Percentiles rank a stretch among this genome's conserved stretches.
Conservation (phyloP, 371 early-diverging fungal genomes). For the Mucor velutinosus region DNA sequence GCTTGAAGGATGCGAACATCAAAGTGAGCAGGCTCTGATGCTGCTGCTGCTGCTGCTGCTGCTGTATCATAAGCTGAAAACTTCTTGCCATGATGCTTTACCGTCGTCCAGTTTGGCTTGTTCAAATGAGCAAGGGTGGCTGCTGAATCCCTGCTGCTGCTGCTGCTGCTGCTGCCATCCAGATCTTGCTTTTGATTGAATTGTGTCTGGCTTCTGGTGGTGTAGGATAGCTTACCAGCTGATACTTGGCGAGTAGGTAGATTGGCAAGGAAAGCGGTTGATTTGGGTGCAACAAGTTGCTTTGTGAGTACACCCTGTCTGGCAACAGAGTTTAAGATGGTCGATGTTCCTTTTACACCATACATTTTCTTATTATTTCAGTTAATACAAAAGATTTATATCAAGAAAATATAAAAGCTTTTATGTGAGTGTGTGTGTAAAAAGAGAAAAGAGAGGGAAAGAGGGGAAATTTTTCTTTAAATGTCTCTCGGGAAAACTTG, state of each 20-base stretch:
- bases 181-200: conserved; percentile 28
- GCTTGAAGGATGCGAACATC: conserved; percentile 37
- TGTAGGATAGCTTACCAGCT: conserved; percentile 45
- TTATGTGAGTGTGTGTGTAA: background rate
- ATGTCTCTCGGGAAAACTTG: background rate
- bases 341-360: conserved; percentile 50
- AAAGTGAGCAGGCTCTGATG: conserved; percentile 21
- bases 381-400: conserved; percentile 6
- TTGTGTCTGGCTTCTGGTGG: conserved; percentile 39
- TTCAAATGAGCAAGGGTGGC: conserved; percentile 11
- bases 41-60: background rate
- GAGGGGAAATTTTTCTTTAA: background rate
- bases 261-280: conserved; percentile 41
- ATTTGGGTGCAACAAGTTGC: conserved; percentile 42
- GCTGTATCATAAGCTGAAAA: background rate
- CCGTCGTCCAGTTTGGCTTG: conserved; percentile 5
- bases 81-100: background rate
- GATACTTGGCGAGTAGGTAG: conserved; percentile 47
- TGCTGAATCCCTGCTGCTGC: conserved; percentile 16
- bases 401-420: background rate
- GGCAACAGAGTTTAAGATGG: conserved; percentile 42
- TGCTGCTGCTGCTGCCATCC: conserved; percentile 19
- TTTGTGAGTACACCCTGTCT: conserved; percentile 50
- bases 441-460: background rate
- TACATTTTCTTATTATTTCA: conserved; percentile 28